A percentile compares a stretch with the other conserved stretches of the same genome.
Conservation (phyloP, 192 early-diverging fungal genomes). For the Entomortierella chlamydospora region DNA sequence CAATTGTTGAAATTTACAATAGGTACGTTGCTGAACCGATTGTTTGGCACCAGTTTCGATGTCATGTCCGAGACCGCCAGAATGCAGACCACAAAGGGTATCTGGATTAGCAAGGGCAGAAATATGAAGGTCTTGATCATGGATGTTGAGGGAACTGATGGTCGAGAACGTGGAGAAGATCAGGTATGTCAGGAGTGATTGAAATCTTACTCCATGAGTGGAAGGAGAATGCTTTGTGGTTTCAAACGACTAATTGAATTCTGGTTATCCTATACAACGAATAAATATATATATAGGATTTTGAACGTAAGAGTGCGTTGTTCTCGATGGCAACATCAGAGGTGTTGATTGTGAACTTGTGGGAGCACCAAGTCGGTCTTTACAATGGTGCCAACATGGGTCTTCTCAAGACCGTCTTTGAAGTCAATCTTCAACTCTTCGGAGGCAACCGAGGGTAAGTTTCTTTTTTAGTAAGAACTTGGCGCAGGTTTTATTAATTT, state of each 20-base stretch:
- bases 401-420: conserved; percentile 97
- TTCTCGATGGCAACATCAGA: conserved; percentile 96
- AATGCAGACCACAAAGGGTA: conserved; percentile 97
- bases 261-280: no score
- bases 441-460: conserved; percentile 77
- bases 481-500: not conserved
- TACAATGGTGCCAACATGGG: conserved; percentile 99
- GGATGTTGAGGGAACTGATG: conserved; percentile 99
- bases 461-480: not conserved
- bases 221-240: not conserved
- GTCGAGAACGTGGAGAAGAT: conserved; percentile 97
- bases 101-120: conserved; percentile 93
- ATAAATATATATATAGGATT: conserved; percentile 81
- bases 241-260: not conserved
- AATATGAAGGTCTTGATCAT: conserved; percentile 89
- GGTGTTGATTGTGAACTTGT: conserved; percentile 97
- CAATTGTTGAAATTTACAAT: not conserved
- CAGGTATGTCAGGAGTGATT: conserved; percentile 58
- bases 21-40: conserved; percentile 94
- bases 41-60: conserved; percentile 96
- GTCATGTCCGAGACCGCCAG: conserved; percentile 92
- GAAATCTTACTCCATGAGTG: not conserved
- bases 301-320: conserved; percentile 97
- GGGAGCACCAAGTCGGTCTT: conserved; percentile 97
- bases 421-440: conserved; percentile 98